phyloP scores from a whole-genome alignment of 306 rosid genomes.

The Arachis hypogaea region DNA sequence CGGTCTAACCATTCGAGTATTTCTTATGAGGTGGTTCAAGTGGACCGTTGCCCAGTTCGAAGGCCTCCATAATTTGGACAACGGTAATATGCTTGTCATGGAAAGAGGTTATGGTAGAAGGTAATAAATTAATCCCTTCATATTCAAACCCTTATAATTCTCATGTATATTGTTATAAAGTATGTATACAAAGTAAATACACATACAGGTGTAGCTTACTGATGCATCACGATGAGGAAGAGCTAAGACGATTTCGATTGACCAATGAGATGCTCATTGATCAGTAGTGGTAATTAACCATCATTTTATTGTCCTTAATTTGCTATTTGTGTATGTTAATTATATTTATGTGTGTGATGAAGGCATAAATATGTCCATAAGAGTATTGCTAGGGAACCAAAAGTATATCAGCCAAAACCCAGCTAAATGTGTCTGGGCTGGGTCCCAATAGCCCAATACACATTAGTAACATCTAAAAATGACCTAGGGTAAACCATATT shows the following conservation, averaged over 20 bases:
- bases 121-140: conserved; percentile 28
- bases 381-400: no score
- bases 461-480: no score
- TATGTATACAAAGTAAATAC: no score
- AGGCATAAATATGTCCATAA: conserved; percentile 65
- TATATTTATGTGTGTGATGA: not conserved
- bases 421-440: no score
- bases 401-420: no score
- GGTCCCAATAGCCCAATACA: no score
- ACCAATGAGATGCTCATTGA: conserved; percentile 82
- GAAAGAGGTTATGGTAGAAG: conserved; percentile 86
- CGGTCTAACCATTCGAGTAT: conserved; percentile 84
- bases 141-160: not conserved
- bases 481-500: no score
- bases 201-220: conserved; percentile 68
- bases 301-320: not conserved
- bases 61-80: conserved; percentile 62
- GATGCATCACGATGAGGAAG: conserved; percentile 68
- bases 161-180: not conserved
- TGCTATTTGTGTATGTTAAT: not conserved
- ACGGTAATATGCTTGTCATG: conserved; percentile 75
- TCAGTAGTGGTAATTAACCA: conserved; percentile 66
- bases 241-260: conserved; percentile 73
- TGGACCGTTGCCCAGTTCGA: conserved; percentile 93
- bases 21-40: conserved; percentile 93